Conservation (phyloP, 129 eudicot species). For the Flaveria bidentis region DNA sequence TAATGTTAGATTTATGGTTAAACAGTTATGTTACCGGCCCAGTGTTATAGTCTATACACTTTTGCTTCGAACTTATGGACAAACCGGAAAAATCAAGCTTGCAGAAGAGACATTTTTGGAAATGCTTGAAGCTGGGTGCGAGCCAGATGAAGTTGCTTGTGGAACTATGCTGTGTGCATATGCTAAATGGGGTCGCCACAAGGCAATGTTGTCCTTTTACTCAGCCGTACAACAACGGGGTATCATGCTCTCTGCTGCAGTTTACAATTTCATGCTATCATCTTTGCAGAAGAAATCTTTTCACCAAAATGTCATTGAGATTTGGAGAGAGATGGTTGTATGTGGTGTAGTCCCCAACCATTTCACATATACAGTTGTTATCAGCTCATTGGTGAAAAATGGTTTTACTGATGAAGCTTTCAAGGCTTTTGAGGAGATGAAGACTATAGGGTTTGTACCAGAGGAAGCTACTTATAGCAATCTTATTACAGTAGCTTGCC, state of each 20-base stretch:
- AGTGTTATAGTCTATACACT: slow-evolving; percentile 85
- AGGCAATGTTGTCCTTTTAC: slow-evolving; percentile 85
- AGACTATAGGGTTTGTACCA: slow-evolving; percentile 60
- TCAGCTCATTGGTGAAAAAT: slow-evolving; percentile 67
- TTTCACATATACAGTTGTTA: slow-evolving; percentile 83
- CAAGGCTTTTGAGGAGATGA: slow-evolving; percentile 60
- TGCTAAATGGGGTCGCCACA: slow-evolving; percentile 96
- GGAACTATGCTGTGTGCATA: slow-evolving; percentile 97
- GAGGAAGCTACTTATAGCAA: slow-evolving; percentile 87
- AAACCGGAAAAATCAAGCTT: slow-evolving; percentile 88
- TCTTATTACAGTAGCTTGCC: slow-evolving; percentile 54
- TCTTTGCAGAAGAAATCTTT: slow-evolving; percentile 93
- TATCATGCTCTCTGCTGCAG: slow-evolving; percentile 55
- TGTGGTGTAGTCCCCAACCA: slow-evolving; percentile 51
- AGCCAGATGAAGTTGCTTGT: slow-evolving; percentile 97
- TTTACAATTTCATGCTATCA: slow-evolving; percentile 91
- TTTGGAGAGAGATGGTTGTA: slow-evolving; percentile 68
- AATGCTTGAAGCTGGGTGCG: slow-evolving; percentile 98
- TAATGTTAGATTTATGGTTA: slow-evolving; percentile 66
- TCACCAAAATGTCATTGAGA: slow-evolving; percentile 56
- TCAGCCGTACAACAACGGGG: slow-evolving; percentile 81
- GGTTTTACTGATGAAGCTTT: slow-evolving; percentile 66
- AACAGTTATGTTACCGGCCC: slow-evolving; percentile 90
- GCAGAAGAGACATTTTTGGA: slow-evolving; percentile 88
- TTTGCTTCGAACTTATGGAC: slow-evolving; percentile 85